Evolutionary conservation across 306 rosid genomes (phyloP).

Genomic region (Trifolium dubium): DNA sequence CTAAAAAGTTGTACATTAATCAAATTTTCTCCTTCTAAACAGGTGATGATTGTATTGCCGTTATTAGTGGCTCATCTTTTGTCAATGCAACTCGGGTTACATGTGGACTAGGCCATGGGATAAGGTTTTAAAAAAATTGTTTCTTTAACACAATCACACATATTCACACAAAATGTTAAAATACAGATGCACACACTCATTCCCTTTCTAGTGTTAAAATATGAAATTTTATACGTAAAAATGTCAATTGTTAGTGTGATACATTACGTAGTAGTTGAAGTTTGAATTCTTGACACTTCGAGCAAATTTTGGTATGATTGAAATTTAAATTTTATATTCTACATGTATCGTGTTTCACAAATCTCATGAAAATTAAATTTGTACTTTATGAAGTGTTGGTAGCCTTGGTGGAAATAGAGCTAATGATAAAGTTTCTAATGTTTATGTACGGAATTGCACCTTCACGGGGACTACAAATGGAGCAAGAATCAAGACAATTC

Average conservation of each 20-base stretch:
- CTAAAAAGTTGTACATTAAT: background rate
- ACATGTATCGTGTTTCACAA: background rate
- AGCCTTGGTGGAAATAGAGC: conserved; percentile 41
- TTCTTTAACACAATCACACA: no score
- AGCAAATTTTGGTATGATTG: background rate
- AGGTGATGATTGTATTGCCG: conserved; percentile 61
- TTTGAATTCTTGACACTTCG: background rate
- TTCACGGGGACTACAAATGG: conserved; percentile 43
- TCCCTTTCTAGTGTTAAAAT: background rate
- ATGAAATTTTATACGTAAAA: background rate
- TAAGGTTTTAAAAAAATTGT: conserved; percentile 42
- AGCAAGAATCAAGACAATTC: conserved; percentile 55
- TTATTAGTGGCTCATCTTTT: conserved; percentile 35
- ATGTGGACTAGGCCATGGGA: conserved; percentile 64
- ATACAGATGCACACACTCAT: fast-evolving
- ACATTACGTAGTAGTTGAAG: background rate
- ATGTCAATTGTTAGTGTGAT: no score
- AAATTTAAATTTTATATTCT: background rate
- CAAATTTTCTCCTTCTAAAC: background rate
- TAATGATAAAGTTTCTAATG: conserved; percentile 32
- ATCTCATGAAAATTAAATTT: background rate
- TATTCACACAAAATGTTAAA: no score
- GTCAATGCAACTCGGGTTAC: conserved; percentile 42
- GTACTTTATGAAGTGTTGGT: conserved; percentile 42
- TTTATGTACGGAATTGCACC: conserved; percentile 44